Base-by-base conservation (phyloP, 352 stramenopile genomes). In the Globisporangium splendens region DNA sequence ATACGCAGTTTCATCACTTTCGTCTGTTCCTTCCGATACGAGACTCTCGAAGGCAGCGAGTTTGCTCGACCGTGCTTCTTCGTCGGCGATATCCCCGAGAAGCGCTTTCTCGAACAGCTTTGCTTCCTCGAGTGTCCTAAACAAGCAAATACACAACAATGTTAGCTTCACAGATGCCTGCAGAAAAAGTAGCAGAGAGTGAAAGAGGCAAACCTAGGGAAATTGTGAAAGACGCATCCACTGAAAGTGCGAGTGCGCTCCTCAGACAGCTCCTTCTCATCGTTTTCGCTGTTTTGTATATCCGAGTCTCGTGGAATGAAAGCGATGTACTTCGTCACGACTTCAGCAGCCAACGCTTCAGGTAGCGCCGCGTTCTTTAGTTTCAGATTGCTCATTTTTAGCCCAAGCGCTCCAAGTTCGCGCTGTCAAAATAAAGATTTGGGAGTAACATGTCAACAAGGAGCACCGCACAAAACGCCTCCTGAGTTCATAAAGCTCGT, bases 211-310 rank as follows among this genome's bases (percentile, higher is more conserved):
- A 46, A 85, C 75, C 75, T 60, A 44, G 79, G 79, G 39, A 85
- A 89, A 54, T 89, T 86, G 60, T 79, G 77, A 1, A 89, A 56
- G 12, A 86, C 60, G 46, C 70, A 82, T 7, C 72, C 41, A 15
- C 50, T 50, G 42, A 20, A 38, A 13, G 15, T 46, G 11, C 12
- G 11, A 8, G 7, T 49, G 11, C 12, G 11, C 31, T 13, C 28
- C 11, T 57, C 8, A n/a, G 8, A 10, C 15, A 6, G 17, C 8
- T 12, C n/a, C 18, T 51, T 18, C 18, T 41, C 24, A 21, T 63
- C 44, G n/a, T n/a, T 54, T 28, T 44, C 38, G 18, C 6, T 33
- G 2, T 20, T 22, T 54, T 44, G 20, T 0, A 2, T 15, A 15
- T 3, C 8, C 10, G 12, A 3, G 38, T 20, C 15, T 28, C 41